Base-by-base conservation (phyloP, 2,329 filamentous ascomycete genomes). In the Tolypocladium guangdongense region DNA sequence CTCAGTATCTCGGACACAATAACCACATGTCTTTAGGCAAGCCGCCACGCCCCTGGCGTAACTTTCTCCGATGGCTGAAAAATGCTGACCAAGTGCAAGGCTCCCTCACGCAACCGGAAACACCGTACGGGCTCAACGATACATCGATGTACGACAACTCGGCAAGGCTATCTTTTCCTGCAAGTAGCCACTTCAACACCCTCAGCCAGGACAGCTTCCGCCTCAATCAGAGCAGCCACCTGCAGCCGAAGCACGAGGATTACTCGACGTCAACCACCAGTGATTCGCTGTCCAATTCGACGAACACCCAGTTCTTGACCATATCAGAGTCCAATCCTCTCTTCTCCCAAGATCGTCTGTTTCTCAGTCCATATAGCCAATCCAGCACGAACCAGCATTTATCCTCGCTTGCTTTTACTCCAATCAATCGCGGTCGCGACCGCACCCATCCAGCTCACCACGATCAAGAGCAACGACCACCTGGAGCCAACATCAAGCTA, bases 301-400 rank as follows among this genome's bases (percentile, higher is more conserved):
- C 50, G 35, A 59, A 55, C 7, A 62, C 47, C 16, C 62, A 63
- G 7, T 69, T 65, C 50, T 53, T 67, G 20, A 55, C 59, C 11
- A 56, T 66, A 12, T 51, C 68, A 18, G 63, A 64, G 46, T 57
- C 60, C 1, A 70, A 70, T 36, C 65, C 68, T 12, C 60, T 71
- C 22, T 64, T 68, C 39, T 56, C 63, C 16, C 66, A 67, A 22
- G 67, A 68, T 10, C 60, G 62, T n/a, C 35, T 62, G 22, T 64
- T 69, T 20, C 54, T 66, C 43, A 60, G 56, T 38, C 50, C 66
- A 7, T 66, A 61, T 32, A 59, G 55, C 39, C 60, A 64, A 39
- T 50, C 59, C 37, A 57, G 60, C 4, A 49, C 59, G 7, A 58
- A 52, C 33, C 55, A 60, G 24, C 49, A 60, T 11, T 54, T 65